Base-by-base conservation (phyloP, 2,329 filamentous ascomycete genomes). In the Diplodia mutila region DNA sequence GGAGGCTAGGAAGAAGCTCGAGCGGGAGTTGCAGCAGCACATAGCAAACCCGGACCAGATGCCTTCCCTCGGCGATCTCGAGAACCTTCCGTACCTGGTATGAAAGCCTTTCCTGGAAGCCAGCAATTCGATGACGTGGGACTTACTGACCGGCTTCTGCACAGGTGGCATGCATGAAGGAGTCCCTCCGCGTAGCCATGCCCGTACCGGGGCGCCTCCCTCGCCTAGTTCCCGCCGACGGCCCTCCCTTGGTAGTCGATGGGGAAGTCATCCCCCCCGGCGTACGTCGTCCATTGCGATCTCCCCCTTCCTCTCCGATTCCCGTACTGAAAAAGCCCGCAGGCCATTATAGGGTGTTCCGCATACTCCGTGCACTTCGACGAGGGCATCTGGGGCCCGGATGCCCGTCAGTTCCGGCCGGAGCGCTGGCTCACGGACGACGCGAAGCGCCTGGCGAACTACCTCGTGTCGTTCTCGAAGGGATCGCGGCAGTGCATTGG, bases 391-490 rank as follows among this genome's bases (percentile, higher is more conserved):
- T 76, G 73, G 74, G 73, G 74, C 5, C 3, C 39, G 2, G 72
- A 74, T 46, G 71, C 73, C 2, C 74, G 80, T 14, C 69, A 75
- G 3, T 83, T 82, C 70, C 75, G 70, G 8, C 81, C 81, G 1
- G 71, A 71, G 8, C 77, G 81, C 16, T 83, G 81, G 79, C 29
- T 57, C n/a, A 12, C 12, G 9, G 53, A 23, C 2, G 21, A 57
- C 12, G 53, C 53, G 18, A 57, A 57, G 6, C 53, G 34, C 16
- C 21, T 57, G 11, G 53, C 37, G 5, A 57, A 39, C 34, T 57
- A 57, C 12, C 29, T 57, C 0, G 53, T 37, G 14, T 1, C 53
- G 0, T 39, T 57, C n/a, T 37, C 29, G 16, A 57, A 57, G 21
- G 53, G 53, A 6, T 39, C 53, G 0, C 39, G 32, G 32, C 32